phyloP scores from a whole-genome alignment of 495 filamentous ascomycete genomes.

The Annulohypoxylon nitens region DNA sequence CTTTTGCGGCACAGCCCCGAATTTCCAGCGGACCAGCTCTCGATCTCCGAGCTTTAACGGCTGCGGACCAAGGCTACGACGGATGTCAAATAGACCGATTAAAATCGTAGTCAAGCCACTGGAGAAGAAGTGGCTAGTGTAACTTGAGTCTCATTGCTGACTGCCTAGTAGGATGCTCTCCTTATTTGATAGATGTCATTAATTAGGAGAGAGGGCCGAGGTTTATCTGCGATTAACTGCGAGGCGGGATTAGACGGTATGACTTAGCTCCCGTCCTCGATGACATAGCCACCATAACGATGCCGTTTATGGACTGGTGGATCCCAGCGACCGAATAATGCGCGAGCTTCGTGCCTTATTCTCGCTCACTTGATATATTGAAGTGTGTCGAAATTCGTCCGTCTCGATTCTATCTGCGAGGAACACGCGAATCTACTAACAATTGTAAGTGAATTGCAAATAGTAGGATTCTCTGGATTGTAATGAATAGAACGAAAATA shows the following conservation, averaged over 20 bases:
- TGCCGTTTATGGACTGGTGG: neutral
- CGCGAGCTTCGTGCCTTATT: slow-evolving; percentile 1
- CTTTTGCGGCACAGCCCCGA: neutral
- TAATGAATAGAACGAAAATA: neutral
- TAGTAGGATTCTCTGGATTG: neutral
- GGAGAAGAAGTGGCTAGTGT: neutral
- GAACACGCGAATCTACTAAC: neutral
- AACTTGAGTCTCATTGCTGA: neutral
- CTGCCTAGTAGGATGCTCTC: slow-evolving; percentile 1
- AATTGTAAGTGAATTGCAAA: neutral
- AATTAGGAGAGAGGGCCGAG: neutral
- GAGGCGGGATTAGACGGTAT: neutral
- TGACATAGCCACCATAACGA: neutral
- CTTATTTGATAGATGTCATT: neutral
- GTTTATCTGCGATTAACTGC: neutral
- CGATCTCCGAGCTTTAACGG: slow-evolving; percentile 20
- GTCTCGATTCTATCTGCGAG: neutral
- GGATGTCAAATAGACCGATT: neutral
- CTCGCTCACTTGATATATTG: neutral
- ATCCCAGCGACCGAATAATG: neutral
- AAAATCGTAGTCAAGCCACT: neutral
- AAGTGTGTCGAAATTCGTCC: neutral
- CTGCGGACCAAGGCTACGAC: slow-evolving; percentile 50
- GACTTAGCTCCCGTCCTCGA: neutral
- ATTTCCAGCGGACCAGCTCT: neutral